phyloP scores from a whole-genome alignment of 805 yeast genomes.

The Yarrowia yakushimensis region DNA sequence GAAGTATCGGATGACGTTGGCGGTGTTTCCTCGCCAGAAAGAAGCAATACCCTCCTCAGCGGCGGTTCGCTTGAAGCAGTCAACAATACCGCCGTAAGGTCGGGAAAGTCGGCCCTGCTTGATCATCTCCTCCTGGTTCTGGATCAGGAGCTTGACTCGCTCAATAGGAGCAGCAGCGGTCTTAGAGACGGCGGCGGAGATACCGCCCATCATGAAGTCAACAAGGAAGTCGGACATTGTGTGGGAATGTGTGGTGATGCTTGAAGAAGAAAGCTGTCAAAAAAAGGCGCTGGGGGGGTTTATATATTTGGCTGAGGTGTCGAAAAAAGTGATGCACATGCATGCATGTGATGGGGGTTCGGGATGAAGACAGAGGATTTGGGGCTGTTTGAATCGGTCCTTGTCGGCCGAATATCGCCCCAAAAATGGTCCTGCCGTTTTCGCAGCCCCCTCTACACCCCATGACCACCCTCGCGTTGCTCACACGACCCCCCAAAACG shows the following conservation, averaged over 20 bases:
- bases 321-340: neutral
- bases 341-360: too few species aligned
- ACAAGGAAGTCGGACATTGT: constrained; percentile 32
- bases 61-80: constrained; percentile 93
- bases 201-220: constrained; percentile 78
- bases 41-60: constrained; percentile 87
- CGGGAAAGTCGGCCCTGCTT: constrained; percentile 92
- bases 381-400: too few species aligned
- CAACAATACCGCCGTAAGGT: constrained; percentile 85
- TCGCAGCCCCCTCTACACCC: too few species aligned
- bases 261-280: neutral
- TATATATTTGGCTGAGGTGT: neutral
- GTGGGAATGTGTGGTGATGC: neutral
- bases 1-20: constrained; percentile 98
- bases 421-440: too few species aligned
- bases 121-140: constrained; percentile 97
- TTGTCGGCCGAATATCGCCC: too few species aligned
- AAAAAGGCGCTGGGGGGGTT: constrained; percentile 10
- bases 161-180: constrained; percentile 98
- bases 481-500: too few species aligned
- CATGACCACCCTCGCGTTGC: too few species aligned
- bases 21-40: constrained; percentile 99
- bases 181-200: constrained; percentile 97
- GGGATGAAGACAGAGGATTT: too few species aligned
- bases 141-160: constrained; percentile 93